Evolutionary conservation across 1,284 basidiomycete species (phyloP).

Genomic region (Heliocybe sulcata): DNA sequence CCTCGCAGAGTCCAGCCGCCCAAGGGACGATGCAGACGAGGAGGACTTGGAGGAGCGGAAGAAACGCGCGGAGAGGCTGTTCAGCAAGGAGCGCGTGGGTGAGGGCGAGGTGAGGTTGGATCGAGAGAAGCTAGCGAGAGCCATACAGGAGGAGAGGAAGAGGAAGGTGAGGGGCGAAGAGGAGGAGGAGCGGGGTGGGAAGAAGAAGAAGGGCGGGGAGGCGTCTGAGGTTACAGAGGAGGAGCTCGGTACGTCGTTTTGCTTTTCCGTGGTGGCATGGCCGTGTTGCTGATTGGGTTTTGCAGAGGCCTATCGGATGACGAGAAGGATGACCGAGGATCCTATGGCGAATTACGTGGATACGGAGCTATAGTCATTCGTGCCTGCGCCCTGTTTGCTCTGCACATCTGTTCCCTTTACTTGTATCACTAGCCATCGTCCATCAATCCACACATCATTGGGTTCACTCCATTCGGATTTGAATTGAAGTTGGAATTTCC

Average conservation of each 20-base stretch:
- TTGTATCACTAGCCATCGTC: neutral
- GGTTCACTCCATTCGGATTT: neutral
- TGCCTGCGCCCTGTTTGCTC: neutral
- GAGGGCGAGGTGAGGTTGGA: constrained; percentile 74
- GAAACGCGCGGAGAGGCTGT: constrained; percentile 50
- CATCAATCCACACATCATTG: neutral
- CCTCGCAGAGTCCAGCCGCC: constrained; percentile 6
- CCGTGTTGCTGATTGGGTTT: constrained; percentile 11
- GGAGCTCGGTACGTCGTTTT: constrained; percentile 67
- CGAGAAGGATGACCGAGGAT: constrained; percentile 64
- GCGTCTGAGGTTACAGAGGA: constrained; percentile 83
- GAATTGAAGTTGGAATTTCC: neutral
- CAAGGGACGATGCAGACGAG: constrained; percentile 16
- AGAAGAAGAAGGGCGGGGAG: constrained; percentile 50
- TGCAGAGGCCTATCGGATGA: constrained; percentile 82
- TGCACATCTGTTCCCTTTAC: neutral
- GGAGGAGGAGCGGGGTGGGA: constrained; percentile 46
- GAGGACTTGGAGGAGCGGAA: constrained; percentile 25
- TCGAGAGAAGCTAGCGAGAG: constrained; percentile 58
- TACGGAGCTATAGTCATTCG: constrained; percentile 25
- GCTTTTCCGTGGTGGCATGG: constrained; percentile 1
- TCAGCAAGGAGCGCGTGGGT: constrained; percentile 62
- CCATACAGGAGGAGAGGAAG: constrained; percentile 77
- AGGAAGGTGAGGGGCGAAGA: constrained; percentile 55
- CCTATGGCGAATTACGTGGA: constrained; percentile 87